Evolutionary conservation across 2,329 filamentous ascomycete genomes (phyloP).

Genomic region (Calonectria montana): DNA sequence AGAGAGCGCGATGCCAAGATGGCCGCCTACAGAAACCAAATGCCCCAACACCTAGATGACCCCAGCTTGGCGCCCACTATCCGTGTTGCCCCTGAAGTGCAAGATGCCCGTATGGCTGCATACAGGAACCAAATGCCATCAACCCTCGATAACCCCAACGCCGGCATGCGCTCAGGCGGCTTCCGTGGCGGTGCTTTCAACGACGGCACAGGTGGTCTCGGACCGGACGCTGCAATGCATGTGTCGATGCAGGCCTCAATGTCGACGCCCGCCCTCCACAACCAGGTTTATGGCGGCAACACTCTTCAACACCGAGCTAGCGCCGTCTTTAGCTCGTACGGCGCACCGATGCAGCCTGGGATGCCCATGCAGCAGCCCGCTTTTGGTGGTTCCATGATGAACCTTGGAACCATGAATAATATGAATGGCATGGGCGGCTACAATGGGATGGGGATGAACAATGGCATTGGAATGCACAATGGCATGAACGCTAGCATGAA

Average conservation of each 20-base stretch:
- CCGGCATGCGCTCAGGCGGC: slow-evolving; percentile 52
- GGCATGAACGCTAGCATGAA: slow-evolving; percentile 32
- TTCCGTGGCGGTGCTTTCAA: slow-evolving; percentile 67
- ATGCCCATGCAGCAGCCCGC: slow-evolving; percentile 36
- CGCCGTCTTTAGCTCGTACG: slow-evolving; percentile 46
- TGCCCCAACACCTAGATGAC: slow-evolving; percentile 55
- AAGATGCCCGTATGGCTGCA: slow-evolving; percentile 59
- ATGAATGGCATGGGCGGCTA: slow-evolving; percentile 34
- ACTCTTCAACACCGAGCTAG: slow-evolving; percentile 44
- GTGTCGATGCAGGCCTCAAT: background rate
- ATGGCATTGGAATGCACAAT: slow-evolving; percentile 1
- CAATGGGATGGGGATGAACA: slow-evolving; percentile 30
- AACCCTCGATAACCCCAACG: slow-evolving; percentile 45
- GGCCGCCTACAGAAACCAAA: slow-evolving; percentile 60
- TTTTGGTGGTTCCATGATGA: slow-evolving; percentile 40
- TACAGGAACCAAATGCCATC: slow-evolving; percentile 63
- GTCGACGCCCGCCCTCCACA: slow-evolving; percentile 43
- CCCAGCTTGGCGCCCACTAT: background rate
- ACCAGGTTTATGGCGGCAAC: slow-evolving; percentile 38
- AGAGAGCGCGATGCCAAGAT: slow-evolving; percentile 61
- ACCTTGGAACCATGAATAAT: slow-evolving; percentile 33
- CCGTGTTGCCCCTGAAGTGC: background rate
- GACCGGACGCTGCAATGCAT: slow-evolving; percentile 35
- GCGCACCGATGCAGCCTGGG: slow-evolving; percentile 38
- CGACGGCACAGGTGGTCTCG: slow-evolving; percentile 59